phyloP scores from a whole-genome alignment of 169 alveolate species.

The Cryptosporidium canis region DNA sequence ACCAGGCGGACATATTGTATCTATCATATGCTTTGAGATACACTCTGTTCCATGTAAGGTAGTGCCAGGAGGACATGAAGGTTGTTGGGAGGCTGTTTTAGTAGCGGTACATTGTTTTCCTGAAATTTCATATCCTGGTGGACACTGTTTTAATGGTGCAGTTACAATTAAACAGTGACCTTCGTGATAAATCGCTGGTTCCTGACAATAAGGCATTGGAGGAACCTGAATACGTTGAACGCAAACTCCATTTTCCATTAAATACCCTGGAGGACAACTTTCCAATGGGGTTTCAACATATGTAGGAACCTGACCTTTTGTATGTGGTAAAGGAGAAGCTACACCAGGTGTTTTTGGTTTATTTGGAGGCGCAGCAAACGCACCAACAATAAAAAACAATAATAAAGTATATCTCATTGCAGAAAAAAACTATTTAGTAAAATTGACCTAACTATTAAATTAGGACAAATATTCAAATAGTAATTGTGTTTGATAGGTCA shows the following conservation, averaged over 20 bases:
- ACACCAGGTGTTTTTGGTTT: slow-evolving; percentile 68
- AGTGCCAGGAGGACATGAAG: slow-evolving; percentile 72
- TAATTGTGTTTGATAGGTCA: not conserved
- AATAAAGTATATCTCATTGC: slow-evolving; percentile 32
- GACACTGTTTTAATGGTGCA: slow-evolving; percentile 66
- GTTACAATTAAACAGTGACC: slow-evolving; percentile 67
- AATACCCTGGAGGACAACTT: slow-evolving; percentile 73
- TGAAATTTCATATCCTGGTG: slow-evolving; percentile 70
- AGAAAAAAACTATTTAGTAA: slow-evolving; percentile 3
- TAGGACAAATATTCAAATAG: slow-evolving; percentile 53
- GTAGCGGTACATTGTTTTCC: slow-evolving; percentile 71
- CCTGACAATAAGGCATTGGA: slow-evolving; percentile 66
- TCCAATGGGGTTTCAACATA: slow-evolving; percentile 70
- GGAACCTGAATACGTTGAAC: slow-evolving; percentile 68
- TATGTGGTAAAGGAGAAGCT: slow-evolving; percentile 72
- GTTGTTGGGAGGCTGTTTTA: slow-evolving; percentile 71
- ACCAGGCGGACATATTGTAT: slow-evolving; percentile 73
- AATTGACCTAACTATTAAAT: slow-evolving; percentile 24
- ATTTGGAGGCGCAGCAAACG: slow-evolving; percentile 61
- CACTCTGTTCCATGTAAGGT: slow-evolving; percentile 59
- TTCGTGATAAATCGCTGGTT: slow-evolving; percentile 69
- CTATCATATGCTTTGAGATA: slow-evolving; percentile 50
- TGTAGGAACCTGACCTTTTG: slow-evolving; percentile 71
- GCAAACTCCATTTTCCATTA: slow-evolving; percentile 71
- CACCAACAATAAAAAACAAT: slow-evolving; percentile 22